These are phyloP conservation scores for Nissolia schottii DNA, from an alignment of 306 rosid genomes.

Conservation along the genomic window DNA sequence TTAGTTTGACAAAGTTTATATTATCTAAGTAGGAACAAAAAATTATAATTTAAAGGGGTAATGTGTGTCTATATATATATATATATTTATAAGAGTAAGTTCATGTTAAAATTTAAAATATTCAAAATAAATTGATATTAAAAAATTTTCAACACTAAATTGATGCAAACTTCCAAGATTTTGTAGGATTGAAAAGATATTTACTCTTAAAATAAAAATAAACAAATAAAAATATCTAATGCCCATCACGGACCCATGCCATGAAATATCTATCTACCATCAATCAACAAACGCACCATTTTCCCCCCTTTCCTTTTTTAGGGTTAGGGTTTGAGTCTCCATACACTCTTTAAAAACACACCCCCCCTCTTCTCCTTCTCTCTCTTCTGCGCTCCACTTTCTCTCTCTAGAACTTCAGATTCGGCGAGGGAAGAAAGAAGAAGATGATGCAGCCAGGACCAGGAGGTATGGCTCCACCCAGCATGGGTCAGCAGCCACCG, in stretches of 20 bases:
- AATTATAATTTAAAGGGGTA: no score
- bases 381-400: background rate
- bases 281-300: background rate
- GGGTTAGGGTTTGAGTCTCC: constrained; percentile 58
- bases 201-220: no score
- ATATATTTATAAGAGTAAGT: no score
- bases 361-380: background rate
- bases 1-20: no score
- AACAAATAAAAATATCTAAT: background rate
- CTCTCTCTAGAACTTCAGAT: constrained; percentile 14
- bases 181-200: no score
- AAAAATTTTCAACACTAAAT: no score
- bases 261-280: background rate
- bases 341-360: background rate
- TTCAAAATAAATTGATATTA: no score
- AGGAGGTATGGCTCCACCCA: constrained; percentile 56
- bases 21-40: no score
- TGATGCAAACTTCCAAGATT: no score
- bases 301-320: constrained; percentile 4
- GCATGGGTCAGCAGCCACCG: constrained; percentile 50
- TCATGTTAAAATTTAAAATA: no score
- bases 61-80: no score
- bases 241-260: background rate
- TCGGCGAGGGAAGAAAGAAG: constrained; percentile 19
- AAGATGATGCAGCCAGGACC: constrained; percentile 77